These are phyloP conservation scores for Cryptococcus sp. DNA, from an alignment of 1,284 basidiomycete genomes.

Conservation along the genomic window DNA sequence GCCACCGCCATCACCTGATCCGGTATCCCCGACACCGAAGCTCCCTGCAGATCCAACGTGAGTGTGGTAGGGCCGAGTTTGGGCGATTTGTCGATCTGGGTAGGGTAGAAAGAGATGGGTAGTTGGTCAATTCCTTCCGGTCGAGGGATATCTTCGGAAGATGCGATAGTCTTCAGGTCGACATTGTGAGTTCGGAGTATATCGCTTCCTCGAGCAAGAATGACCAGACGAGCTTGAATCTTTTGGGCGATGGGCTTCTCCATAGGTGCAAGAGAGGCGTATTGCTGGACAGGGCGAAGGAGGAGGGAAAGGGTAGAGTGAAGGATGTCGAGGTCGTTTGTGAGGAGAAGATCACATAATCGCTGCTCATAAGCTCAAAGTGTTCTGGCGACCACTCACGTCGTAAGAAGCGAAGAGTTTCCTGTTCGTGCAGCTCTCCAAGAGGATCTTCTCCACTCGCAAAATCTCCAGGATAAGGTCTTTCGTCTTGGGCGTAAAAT, in stretches of 20 bases:
- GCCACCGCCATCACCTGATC: conserved; percentile 69
- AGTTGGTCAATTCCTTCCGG: conserved; percentile 8
- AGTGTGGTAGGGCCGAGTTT: neutral
- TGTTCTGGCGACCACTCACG: conserved; percentile 53
- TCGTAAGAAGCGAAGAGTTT: conserved; percentile 97
- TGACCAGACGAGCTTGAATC: conserved; percentile 7
- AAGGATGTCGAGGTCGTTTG: conserved; percentile 82
- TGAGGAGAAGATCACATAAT: conserved; percentile 78
- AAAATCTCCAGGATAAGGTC: conserved; percentile 74
- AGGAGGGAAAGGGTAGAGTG: conserved; percentile 79
- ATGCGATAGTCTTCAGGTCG: conserved; percentile 14
- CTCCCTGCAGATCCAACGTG: neutral
- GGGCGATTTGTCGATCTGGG: neutral
- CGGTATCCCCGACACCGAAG: conserved; percentile 5
- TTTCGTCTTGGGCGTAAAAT: conserved; percentile 74
- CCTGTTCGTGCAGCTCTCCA: conserved; percentile 97
- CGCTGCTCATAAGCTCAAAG: conserved; percentile 53
- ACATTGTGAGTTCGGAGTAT: conserved; percentile 32
- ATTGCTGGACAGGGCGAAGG: conserved; percentile 88
- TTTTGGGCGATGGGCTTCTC: conserved; percentile 47
- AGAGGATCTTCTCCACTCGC: conserved; percentile 76
- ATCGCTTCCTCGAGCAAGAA: conserved; percentile 30
- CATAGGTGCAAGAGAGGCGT: conserved; percentile 67
- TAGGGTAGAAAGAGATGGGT: conserved; percentile 12
- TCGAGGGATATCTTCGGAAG: conserved; percentile 4